Evolutionary conservation across 257 asterid species (phyloP), one percentile per base, ranked within the genome.

Genomic region (Jasminum sambac): DNA sequence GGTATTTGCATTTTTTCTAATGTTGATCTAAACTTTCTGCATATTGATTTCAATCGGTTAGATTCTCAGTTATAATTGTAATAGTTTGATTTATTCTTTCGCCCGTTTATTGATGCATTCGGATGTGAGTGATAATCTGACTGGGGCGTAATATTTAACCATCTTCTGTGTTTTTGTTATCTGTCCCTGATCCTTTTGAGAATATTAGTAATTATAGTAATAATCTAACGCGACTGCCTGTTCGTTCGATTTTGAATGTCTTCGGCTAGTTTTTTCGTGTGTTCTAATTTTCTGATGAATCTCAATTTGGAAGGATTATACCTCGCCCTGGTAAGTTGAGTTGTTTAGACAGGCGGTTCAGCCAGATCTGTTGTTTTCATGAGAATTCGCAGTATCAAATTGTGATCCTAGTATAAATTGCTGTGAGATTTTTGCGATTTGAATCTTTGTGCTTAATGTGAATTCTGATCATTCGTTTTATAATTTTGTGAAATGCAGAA

Each of bases 361-460:
- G 43, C 57, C 78, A 77, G 80, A 81, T 77, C 78, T 72, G 25
- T 16, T 21, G 13, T 64, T 61, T 72, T 11, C 19, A 52, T 30
- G 36, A 30, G 36, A 30, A 30, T 30, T 61, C 24, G 1, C 17
- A n/a, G 8, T 48, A 48, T 48, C 58, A 48, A 48, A 48, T 68
- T 69, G 24, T n/a, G 24, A 50, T 48, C 63, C 70, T 74, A 44
- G 24, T 16, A 69, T 76, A 64, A 78, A 71, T 73, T 77, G 40
- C 11, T 1, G 52, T 76, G 24, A 2, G 30, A 65, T 63, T 71
- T 63, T 71, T 76, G 21, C 63, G 16, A 68, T 59, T 42, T 23
- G 72, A 65, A 26, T 25, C 23, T 2, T 52, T 34, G 69, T n/a
- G 57, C 16, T 70, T 21, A 17, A 55, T 70, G 23, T 63, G 64